phyloP scores from a whole-genome alignment of 1,139 yeast species.

The Saccharomyces pastorianus region DNA sequence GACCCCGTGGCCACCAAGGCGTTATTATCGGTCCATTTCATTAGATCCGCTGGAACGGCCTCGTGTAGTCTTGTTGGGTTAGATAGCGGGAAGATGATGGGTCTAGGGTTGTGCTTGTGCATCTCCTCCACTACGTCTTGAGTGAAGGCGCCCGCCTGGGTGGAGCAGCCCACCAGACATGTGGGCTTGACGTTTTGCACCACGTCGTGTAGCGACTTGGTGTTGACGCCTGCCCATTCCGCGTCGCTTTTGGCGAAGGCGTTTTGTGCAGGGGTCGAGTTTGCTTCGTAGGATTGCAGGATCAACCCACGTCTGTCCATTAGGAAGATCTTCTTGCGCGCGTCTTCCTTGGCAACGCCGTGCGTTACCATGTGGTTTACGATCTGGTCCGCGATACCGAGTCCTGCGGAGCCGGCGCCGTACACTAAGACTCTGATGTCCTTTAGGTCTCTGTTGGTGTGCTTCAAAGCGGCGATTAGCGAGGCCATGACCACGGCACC shows the following conservation, averaged over 20 bases:
- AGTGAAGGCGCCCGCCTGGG: conserved; percentile 90
- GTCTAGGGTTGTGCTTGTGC: conserved; percentile 80
- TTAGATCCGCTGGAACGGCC: conserved; percentile 81
- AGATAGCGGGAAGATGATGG: conserved; percentile 90
- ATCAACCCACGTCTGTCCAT: conserved; percentile 84
- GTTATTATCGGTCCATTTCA: conserved; percentile 84
- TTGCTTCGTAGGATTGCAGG: conserved; percentile 45
- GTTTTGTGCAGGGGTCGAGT: conserved; percentile 57
- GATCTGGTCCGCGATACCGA: conserved; percentile 92
- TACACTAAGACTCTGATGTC: conserved; percentile 67
- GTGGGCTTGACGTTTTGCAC: conserved; percentile 76
- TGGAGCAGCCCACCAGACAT: conserved; percentile 90
- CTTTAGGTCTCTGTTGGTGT: conserved; percentile 55
- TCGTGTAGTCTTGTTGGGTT: conserved; percentile 95
- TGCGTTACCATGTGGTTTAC: conserved; percentile 77
- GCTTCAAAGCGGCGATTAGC: conserved; percentile 77
- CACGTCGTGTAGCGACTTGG: conserved; percentile 57
- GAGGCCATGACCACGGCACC: conserved; percentile 98
- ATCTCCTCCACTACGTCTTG: conserved; percentile 78
- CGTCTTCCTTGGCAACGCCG: conserved; percentile 68
- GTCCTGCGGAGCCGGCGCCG: conserved; percentile 96
- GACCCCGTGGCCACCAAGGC: conserved; percentile 96
- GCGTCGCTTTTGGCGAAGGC: conserved; percentile 62
- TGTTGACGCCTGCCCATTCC: conserved; percentile 70
- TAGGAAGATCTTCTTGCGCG: conserved; percentile 60